Conservation (phyloP, 768 basidiomycete genomes). For the Sporobolomyces pararoseus region DNA sequence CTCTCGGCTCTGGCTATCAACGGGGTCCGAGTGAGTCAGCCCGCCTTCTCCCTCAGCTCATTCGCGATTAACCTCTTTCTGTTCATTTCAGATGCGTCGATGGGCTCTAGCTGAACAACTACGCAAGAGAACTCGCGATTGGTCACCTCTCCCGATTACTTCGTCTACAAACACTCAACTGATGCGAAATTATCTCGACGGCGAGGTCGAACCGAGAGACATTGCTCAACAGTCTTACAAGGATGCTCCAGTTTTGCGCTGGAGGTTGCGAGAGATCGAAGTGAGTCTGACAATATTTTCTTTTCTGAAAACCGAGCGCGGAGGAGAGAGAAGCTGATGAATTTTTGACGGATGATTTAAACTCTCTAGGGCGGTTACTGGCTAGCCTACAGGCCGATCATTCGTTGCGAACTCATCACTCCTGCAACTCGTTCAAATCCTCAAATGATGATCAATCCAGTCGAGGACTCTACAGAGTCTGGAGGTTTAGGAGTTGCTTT, state of each 20-base stretch:
- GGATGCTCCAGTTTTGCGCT: conserved; percentile 28
- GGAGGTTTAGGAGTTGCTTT: neutral
- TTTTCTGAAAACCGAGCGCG: no score
- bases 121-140: conserved; percentile 28
- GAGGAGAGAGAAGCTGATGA: neutral
- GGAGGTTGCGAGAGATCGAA: conserved; percentile 36
- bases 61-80: no score
- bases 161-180: conserved; percentile 27
- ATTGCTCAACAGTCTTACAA: conserved; percentile 9
- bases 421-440: conserved; percentile 17
- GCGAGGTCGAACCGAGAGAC: conserved; percentile 16
- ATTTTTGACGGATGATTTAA: neutral
- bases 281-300: neutral
- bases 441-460: conserved; percentile 1
- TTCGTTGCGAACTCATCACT: conserved; percentile 33
- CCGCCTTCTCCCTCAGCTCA: no score
- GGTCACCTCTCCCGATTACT: conserved; percentile 39
- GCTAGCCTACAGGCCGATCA: conserved; percentile 35
- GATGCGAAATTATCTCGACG: conserved; percentile 39
- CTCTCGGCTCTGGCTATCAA: conserved; percentile 28
- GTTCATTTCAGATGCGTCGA: conserved; percentile 26
- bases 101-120: conserved; percentile 29
- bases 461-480: neutral
- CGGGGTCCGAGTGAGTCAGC: conserved; percentile 26
- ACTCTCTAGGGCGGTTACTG: conserved; percentile 29